Conservation (phyloP, 108 stramenopile genomes). For the Aurantiochytrium sp. region DNA sequence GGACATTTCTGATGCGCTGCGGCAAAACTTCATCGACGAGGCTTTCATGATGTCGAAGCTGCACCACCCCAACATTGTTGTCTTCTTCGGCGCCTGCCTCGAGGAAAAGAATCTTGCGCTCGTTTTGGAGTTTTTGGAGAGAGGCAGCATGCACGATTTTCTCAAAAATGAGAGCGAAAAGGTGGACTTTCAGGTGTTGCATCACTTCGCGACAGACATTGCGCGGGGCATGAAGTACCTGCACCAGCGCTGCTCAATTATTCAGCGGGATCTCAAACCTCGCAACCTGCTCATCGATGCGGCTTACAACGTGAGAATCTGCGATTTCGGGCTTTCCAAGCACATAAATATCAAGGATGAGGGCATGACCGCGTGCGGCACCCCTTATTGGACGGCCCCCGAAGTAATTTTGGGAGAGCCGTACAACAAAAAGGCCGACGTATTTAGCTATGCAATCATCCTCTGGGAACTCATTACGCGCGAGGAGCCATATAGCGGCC, state of each 20-base stretch:
- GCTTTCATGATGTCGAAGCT: constrained; percentile 32
- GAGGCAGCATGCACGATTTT: constrained; percentile 21
- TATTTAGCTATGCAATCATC: constrained; percentile 34
- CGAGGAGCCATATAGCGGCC: neutral
- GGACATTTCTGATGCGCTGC: neutral
- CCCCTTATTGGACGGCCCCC: constrained; percentile 36
- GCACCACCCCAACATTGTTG: constrained; percentile 40
- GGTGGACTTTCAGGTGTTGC: neutral
- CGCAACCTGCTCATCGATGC: constrained; percentile 28
- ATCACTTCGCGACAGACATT: constrained; percentile 29
- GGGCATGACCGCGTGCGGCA: constrained; percentile 15
- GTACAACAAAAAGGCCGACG: constrained; percentile 33
- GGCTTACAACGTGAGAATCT: constrained; percentile 27
- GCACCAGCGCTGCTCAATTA: constrained; percentile 21
- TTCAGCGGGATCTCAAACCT: constrained; percentile 33
- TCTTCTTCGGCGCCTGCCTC: constrained; percentile 32
- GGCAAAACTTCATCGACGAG: constrained; percentile 30
- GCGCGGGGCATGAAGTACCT: constrained; percentile 40
- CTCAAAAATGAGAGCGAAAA: neutral
- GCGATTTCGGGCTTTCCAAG: constrained; percentile 30
- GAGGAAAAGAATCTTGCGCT: neutral
- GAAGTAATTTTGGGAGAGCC: constrained; percentile 24
- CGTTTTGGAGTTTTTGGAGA: neutral
- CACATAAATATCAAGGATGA: neutral
- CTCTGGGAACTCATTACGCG: constrained; percentile 19